Conservation (phyloP, 2,329 filamentous ascomycete species). For the Talaromyces sp. region DNA sequence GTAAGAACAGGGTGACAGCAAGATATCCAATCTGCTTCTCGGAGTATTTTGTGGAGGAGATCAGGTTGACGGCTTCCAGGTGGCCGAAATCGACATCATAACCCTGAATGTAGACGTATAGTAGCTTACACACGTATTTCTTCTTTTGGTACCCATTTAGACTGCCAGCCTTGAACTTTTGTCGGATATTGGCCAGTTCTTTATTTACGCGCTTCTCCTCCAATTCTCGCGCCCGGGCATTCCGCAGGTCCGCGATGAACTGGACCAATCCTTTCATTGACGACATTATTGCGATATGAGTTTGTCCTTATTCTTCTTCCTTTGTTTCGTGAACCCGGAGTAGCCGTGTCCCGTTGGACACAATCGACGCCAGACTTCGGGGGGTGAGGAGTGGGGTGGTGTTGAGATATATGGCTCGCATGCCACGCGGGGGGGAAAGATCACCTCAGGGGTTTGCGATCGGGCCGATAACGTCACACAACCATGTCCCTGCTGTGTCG, state of each 20-base stretch:
- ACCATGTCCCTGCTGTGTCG: constrained; percentile 30
- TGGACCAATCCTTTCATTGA: constrained; percentile 78
- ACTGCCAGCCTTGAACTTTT: constrained; percentile 96
- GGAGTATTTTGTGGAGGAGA: constrained; percentile 95
- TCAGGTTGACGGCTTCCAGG: constrained; percentile 95
- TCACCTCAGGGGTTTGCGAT: constrained; percentile 29
- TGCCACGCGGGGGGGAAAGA: constrained; percentile 24
- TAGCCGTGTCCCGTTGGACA: neutral
- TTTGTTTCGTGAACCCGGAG: neutral
- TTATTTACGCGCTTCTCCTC: constrained; percentile 99
- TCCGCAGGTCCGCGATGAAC: constrained; percentile 95
- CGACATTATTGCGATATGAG: constrained; percentile 37
- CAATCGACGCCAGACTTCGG: neutral
- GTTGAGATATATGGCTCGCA: constrained; percentile 24
- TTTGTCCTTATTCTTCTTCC: neutral
- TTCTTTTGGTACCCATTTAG: constrained; percentile 98
- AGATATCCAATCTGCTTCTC: constrained; percentile 99
- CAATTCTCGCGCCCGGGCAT: constrained; percentile 89
- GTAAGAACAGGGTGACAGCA: constrained; percentile 93
- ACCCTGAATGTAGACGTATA: constrained; percentile 98
- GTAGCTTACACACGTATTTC: constrained; percentile 99
- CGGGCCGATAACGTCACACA: constrained; percentile 29
- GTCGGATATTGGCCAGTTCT: constrained; percentile 95
- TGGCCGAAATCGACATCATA: constrained; percentile 99
- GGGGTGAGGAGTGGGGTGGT: constrained; percentile 9